phyloP scores from a whole-genome alignment of 139 green algal genomes.

The Raphidocelis subcapitata region DNA sequence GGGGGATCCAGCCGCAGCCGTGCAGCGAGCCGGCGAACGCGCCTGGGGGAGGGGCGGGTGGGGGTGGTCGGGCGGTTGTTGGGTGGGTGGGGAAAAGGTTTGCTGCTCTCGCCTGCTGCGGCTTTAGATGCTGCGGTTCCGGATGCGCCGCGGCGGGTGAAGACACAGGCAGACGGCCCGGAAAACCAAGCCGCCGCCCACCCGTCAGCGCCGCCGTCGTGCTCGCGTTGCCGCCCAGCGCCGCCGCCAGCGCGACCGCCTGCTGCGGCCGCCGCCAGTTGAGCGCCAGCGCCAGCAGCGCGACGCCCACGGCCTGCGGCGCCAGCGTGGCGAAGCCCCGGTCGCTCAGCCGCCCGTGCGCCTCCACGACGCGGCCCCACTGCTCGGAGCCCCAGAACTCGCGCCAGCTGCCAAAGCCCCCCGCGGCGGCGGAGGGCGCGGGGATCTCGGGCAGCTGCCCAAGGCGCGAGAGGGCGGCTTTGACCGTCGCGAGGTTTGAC shows the following conservation, averaged over 20 bases:
- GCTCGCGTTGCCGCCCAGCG: conserved; percentile 37
- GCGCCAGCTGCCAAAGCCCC: background rate
- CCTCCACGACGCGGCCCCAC: conserved; percentile 1
- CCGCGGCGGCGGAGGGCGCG: no score
- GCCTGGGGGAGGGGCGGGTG: background rate
- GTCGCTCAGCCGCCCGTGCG: conserved; percentile 7
- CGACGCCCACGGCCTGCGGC: conserved; percentile 35
- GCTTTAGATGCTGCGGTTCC: no score
- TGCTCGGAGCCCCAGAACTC: conserved; percentile 13
- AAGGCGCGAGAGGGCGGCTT: no score
- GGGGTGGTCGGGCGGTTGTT: no score
- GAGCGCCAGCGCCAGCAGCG: conserved; percentile 33
- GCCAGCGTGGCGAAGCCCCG: conserved; percentile 11
- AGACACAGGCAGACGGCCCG: no score
- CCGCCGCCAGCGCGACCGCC: conserved; percentile 36
- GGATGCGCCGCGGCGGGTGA: no score
- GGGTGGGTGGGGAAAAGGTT: no score
- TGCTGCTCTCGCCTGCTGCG: no score
- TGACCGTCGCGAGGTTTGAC: no score
- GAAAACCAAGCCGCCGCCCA: no score
- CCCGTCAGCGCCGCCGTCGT: conserved; percentile 26
- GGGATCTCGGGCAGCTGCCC: no score
- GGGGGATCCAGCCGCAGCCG: conserved; percentile 13
- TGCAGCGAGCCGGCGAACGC: conserved; percentile 17
- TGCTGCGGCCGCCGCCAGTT: conserved; percentile 46